A percentile compares a stretch with the other conserved stretches of the same genome.
phyloP scores from a whole-genome alignment of 2,329 filamentous ascomycete species.

The Emericellopsis atlantica region DNA sequence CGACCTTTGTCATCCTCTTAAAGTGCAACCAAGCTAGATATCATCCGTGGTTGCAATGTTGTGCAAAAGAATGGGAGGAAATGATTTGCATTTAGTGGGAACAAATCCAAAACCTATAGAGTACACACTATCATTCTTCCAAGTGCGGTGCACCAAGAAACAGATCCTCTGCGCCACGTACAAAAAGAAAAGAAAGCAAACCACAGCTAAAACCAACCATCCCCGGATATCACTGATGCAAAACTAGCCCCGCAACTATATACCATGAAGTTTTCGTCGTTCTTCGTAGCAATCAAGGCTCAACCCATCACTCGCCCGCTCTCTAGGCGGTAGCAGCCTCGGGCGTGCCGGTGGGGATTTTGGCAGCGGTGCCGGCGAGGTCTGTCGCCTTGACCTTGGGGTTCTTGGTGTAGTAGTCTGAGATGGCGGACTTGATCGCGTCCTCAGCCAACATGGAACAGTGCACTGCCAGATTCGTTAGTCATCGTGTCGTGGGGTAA shows the following conservation, averaged over 20 bases:
- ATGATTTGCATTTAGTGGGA: no score
- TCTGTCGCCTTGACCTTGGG: conserved; percentile 46
- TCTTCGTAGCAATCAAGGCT: no score
- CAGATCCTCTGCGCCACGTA: background rate
- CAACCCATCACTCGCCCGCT: no score
- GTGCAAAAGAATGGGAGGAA: no score
- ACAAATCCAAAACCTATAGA: no score
- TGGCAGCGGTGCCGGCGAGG: conserved; percentile 53
- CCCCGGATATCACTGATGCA: background rate
- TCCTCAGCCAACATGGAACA: conserved; percentile 89
- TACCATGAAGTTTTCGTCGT: background rate
- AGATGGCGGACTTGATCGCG: conserved; percentile 82
- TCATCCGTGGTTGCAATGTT: no score
- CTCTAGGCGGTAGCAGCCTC: conserved; percentile 1
- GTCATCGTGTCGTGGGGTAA: background rate
- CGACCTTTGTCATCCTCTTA: background rate
- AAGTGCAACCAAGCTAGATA: no score
- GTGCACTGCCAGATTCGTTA: conserved; percentile 44
- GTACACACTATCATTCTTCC: background rate
- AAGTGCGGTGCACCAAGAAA: background rate
- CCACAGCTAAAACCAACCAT: background rate
- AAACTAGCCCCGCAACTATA: background rate
- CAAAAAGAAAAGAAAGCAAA: background rate
- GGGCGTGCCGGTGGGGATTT: conserved; percentile 4
- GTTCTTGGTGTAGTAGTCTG: conserved; percentile 78